Conservation (phyloP, 345 rosid genomes). For the Brassica carinata region DNA sequence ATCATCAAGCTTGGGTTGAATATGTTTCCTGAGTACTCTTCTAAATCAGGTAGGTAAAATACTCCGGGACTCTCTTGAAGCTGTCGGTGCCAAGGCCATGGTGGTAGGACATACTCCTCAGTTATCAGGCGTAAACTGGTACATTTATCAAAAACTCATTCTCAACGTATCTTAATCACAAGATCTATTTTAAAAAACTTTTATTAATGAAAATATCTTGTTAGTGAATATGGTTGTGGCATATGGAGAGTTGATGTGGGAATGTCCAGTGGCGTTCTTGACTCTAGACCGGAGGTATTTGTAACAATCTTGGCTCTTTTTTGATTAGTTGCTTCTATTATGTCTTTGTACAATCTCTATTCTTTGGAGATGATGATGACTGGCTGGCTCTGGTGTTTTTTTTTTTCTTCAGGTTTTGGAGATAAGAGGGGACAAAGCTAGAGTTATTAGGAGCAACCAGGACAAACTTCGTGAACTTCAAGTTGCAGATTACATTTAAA, state of each 20-base stretch:
- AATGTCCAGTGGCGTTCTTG: constrained; percentile 93
- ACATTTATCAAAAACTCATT: constrained; percentile 4
- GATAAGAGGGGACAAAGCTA: constrained; percentile 64
- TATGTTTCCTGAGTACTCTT: constrained; percentile 4
- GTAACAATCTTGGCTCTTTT: constrained; percentile 6
- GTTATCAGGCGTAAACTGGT: constrained; percentile 81
- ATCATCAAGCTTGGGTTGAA: background rate
- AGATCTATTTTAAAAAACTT: background rate
- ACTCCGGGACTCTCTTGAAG: constrained; percentile 68
- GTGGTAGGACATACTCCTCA: constrained; percentile 99
- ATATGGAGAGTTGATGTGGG: constrained; percentile 96
- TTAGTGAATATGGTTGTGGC: constrained; percentile 73
- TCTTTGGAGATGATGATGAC: background rate
- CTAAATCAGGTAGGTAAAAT: constrained; percentile 53
- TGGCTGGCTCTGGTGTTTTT: background rate
- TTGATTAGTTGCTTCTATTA: background rate
- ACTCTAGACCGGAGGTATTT: constrained; percentile 89
- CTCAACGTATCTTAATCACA: background rate
- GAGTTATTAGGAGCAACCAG: constrained; percentile 63
- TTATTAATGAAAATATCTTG: background rate
- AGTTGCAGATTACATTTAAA: constrained; percentile 54
- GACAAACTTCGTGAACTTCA: constrained; percentile 54
- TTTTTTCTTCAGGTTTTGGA: constrained; percentile 69
- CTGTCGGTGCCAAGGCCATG: constrained; percentile 81
- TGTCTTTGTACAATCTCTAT: background rate